A percentile compares a stretch with the other conserved stretches of the same genome.
Evolutionary conservation across 2,329 filamentous ascomycete genomes (phyloP).

Genomic region (Phialemonium atrogriseum): DNA sequence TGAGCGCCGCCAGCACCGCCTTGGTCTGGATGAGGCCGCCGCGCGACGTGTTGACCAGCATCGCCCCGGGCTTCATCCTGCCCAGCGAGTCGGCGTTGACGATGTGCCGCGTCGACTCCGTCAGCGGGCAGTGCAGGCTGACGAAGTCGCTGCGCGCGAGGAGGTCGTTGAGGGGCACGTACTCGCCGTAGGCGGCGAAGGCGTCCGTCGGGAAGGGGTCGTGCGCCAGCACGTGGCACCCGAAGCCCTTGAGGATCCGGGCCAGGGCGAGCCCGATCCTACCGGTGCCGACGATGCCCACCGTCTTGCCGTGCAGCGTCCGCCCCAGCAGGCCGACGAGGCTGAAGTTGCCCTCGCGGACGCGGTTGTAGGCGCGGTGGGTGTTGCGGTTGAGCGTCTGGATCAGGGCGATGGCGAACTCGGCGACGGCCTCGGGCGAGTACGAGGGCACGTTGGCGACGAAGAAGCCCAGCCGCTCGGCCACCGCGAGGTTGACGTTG

Average conservation of each 20-base stretch:
- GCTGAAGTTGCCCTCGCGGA: slow-evolving; percentile 60
- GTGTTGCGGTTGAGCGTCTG: slow-evolving; percentile 61
- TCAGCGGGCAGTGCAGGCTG: slow-evolving; percentile 59
- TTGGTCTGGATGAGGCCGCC: slow-evolving; percentile 55
- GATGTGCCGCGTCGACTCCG: slow-evolving; percentile 49
- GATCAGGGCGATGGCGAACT: slow-evolving; percentile 59
- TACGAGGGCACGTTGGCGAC: slow-evolving; percentile 62
- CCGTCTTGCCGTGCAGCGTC: slow-evolving; percentile 56
- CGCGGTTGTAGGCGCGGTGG: slow-evolving; percentile 59
- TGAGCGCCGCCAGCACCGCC: slow-evolving; percentile 52
- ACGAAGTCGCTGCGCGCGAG: slow-evolving; percentile 51
- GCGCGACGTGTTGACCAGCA: slow-evolving; percentile 61
- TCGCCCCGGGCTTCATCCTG: slow-evolving; percentile 49
- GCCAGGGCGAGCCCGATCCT: slow-evolving; percentile 56
- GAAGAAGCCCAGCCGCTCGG: slow-evolving; percentile 45
- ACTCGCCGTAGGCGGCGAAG: slow-evolving; percentile 41
- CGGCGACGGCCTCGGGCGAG: slow-evolving; percentile 61
- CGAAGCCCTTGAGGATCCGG: slow-evolving; percentile 55
- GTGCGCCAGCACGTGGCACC: slow-evolving; percentile 52
- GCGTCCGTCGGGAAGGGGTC: slow-evolving; percentile 46
- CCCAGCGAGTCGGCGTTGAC: slow-evolving; percentile 46
- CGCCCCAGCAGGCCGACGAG: slow-evolving; percentile 55
- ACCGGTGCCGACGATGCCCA: slow-evolving; percentile 58
- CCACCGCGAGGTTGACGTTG: slow-evolving; percentile 52
- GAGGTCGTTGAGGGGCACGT: slow-evolving; percentile 44